Conservation (phyloP, 345 rosid genomes). For the Euphorbia lathyris region DNA sequence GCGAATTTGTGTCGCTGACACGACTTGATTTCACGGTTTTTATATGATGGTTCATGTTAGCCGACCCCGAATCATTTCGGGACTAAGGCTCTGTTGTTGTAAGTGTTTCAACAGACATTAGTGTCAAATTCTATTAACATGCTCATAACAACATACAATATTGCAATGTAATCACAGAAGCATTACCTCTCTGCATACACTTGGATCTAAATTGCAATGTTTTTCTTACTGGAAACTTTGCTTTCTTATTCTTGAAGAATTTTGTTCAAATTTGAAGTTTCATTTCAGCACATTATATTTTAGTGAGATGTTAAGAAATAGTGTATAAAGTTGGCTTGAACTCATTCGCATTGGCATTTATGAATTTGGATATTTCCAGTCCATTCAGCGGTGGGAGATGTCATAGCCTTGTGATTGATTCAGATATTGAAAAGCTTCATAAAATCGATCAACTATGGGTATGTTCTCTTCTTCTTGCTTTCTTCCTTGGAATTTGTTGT, state of each 20-base stretch:
- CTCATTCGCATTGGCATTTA: background rate
- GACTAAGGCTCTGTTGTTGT: too few species aligned
- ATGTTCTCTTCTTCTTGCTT: too few species aligned
- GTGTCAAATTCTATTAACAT: background rate
- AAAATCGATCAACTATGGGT: too few species aligned
- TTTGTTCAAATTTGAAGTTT: background rate
- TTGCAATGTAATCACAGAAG: background rate
- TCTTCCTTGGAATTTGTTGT: too few species aligned
- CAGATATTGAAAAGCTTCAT: too few species aligned
- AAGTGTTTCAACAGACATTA: background rate
- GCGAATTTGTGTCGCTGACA: too few species aligned
- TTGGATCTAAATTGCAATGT: slow-evolving; percentile 71
- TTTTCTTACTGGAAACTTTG: too few species aligned
- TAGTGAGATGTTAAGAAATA: too few species aligned
- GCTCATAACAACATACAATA: background rate
- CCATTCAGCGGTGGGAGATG: slow-evolving; percentile 89
- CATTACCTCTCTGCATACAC: slow-evolving; percentile 82
- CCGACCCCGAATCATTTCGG: too few species aligned
- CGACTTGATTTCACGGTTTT: too few species aligned
- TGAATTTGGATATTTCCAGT: slow-evolving; percentile 37
- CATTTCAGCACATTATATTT: background rate
- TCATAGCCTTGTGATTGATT: slow-evolving; percentile 86
- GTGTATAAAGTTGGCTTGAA: background rate
- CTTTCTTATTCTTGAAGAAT: too few species aligned
- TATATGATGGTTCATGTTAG: too few species aligned